These are phyloP conservation scores for Trichoderma endophyticum DNA, from an alignment of 2,329 filamentous ascomycete species.

Conservation along the genomic window DNA sequence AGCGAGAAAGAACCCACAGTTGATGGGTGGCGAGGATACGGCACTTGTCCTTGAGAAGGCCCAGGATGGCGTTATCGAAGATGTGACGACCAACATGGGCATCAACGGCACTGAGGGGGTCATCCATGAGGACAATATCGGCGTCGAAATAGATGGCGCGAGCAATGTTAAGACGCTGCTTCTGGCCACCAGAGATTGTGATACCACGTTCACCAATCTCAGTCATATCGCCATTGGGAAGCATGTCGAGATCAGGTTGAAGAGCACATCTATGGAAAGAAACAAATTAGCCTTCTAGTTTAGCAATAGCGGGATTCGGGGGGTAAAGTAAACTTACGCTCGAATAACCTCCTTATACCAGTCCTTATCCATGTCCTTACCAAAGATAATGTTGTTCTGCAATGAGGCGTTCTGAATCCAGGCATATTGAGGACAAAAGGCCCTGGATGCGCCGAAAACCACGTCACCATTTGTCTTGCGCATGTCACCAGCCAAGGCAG, in stretches of 20 bases:
- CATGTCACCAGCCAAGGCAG: conserved; percentile 92
- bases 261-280: conserved; percentile 63
- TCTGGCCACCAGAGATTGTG: conserved; percentile 91
- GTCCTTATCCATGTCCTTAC: conserved; percentile 66
- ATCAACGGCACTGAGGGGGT: conserved; percentile 66
- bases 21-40: conserved; percentile 92
- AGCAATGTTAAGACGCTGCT: conserved; percentile 92
- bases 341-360: conserved; percentile 87
- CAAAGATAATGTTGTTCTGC: conserved; percentile 86
- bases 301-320: neutral
- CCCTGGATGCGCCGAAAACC: conserved; percentile 71
- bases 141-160: conserved; percentile 70
- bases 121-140: conserved; percentile 67
- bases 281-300: neutral
- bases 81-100: conserved; percentile 71
- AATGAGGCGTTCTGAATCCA: conserved; percentile 96
- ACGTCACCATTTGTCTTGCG: conserved; percentile 73
- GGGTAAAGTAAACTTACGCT: conserved; percentile 49
- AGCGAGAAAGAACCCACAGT: conserved; percentile 85
- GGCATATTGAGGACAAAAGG: conserved; percentile 93
- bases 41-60: conserved; percentile 83
- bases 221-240: conserved; percentile 83
- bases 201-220: conserved; percentile 96
- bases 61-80: conserved; percentile 91
- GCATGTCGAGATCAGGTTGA: conserved; percentile 81